Evolutionary conservation across 768 basidiomycete species (phyloP), one percentile per base, ranked within the genome.

Genomic region (Pleurotus ostreatus): DNA sequence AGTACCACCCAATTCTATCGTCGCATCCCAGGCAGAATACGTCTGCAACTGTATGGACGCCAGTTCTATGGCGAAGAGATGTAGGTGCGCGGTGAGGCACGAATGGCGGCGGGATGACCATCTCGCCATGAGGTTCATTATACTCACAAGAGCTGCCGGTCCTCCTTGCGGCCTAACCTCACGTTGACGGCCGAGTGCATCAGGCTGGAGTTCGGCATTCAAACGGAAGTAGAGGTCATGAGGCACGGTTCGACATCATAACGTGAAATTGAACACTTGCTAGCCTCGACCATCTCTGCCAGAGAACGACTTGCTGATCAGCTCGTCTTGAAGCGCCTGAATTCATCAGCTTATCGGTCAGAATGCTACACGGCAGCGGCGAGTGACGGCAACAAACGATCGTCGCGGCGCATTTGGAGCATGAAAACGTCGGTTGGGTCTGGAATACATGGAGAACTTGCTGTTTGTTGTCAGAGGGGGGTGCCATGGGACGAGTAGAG

Each of bases 231-330:
- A 30, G 7, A 30, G 15, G 48, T 40, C 37, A 34, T 25, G 34
- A 39, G 16, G 20, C 26, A 26, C 12, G 22, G 40, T 56, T 46
- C 46, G 18, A 52, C 37, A 11, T 43, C 49, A 37, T 5, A 53
- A 53, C 41, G 48, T 49, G 48, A 49, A 49, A 30, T 30, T 11
- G 41, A 59, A 39, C 37, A 82, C 89, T 68, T 62, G 84, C 90
- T 83, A 92, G 64, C 89, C 90, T 57, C 88, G 76, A 2, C 90
- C 90, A 46, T 93, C 91, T 63, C 91, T 74, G 4, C 90, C 90
- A 23, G 89, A 86, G 71, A 93, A 93, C 0, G 88, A 74, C 65
- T 92, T 93, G 74, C 88, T 90, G 58, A 93, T 89, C 18, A 92
- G 70, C 62, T 92, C 90, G 60, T 93, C 91, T 67, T 92, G 89